phyloP scores from a whole-genome alignment of 2,329 filamentous ascomycete species.

The Lachnellula hyalina region DNA sequence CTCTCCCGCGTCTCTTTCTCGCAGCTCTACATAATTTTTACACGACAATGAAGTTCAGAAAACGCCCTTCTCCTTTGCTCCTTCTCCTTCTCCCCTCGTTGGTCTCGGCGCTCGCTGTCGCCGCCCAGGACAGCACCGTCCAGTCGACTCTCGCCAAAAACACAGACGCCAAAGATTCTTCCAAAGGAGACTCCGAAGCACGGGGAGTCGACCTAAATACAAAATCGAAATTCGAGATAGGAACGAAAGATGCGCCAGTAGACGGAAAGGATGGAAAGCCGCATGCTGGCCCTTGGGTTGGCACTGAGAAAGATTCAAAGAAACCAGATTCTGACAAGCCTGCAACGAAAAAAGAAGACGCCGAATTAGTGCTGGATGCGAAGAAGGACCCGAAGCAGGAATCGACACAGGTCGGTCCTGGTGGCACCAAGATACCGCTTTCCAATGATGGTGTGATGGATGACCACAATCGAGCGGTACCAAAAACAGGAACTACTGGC shows the following conservation, averaged over 20 bases:
- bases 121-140: constrained; percentile 20
- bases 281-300: constrained; percentile 77
- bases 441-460: constrained; percentile 86
- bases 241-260: constrained; percentile 77
- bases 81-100: constrained; percentile 56
- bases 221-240: constrained; percentile 34
- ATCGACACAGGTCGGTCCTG: constrained; percentile 48
- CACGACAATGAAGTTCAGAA: constrained; percentile 53
- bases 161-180: constrained; percentile 14
- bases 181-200: constrained; percentile 13
- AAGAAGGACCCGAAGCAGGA: constrained; percentile 48
- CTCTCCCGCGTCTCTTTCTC: background rate
- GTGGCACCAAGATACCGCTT: constrained; percentile 57
- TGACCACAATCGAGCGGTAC: constrained; percentile 68
- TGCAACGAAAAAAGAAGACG: constrained; percentile 31
- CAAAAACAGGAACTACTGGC: constrained; percentile 81
- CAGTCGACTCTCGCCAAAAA: constrained; percentile 21
- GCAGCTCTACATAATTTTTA: constrained; percentile 3
- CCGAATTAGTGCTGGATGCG: constrained; percentile 32
- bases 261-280: constrained; percentile 93
- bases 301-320: constrained; percentile 45
- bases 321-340: constrained; percentile 43
- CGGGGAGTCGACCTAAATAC: constrained; percentile 24
- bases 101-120: constrained; percentile 37
- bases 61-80: constrained; percentile 48